phyloP scores from a whole-genome alignment of 2,329 filamentous ascomycete species.

The Podosphaera xanthii region DNA sequence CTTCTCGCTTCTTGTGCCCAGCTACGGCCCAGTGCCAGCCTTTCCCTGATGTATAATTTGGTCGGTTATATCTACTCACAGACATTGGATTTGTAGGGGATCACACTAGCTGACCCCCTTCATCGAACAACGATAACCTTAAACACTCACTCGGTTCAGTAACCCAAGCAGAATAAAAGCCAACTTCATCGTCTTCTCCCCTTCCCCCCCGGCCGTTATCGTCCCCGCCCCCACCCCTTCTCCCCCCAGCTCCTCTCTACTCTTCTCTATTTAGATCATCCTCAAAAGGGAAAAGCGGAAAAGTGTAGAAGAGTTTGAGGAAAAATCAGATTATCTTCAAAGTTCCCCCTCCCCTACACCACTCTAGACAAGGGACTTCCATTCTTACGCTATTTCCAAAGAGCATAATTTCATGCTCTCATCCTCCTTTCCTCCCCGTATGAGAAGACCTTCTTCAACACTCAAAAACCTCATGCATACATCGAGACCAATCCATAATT shows the following conservation, averaged over 20 bases:
- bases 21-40: background rate
- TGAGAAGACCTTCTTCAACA: background rate
- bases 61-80: background rate
- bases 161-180: background rate
- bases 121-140: background rate
- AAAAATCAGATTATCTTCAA: background rate
- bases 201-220: too few relatives aligned
- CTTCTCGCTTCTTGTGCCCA: too few relatives aligned
- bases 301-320: background rate
- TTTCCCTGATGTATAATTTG: background rate
- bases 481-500: background rate
- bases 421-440: background rate
- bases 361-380: background rate
- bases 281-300: background rate
- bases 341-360: background rate
- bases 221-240: background rate
- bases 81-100: background rate
- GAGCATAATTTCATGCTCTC: background rate
- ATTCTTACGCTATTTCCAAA: background rate
- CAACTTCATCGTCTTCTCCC: background rate
- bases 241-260: background rate
- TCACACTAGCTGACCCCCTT: background rate
- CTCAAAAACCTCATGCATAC: background rate
- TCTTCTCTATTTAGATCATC: background rate
- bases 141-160: background rate